Evolutionary conservation across 2,329 filamentous ascomycete genomes (phyloP).

Genomic region (Elsinoe australis): DNA sequence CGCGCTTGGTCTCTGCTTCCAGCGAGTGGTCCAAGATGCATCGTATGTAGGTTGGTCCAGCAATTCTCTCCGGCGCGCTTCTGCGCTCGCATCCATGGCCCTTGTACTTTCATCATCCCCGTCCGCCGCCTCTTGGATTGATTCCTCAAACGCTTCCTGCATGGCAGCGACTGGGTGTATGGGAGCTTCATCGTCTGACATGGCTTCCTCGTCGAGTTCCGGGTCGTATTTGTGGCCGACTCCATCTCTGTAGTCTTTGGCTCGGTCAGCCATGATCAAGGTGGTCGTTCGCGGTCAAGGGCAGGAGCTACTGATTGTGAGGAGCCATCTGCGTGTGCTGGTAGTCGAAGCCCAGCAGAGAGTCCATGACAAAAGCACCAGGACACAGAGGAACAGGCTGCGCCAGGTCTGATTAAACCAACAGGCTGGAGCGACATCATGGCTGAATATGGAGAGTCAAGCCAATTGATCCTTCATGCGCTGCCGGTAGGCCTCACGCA

Average conservation of each 20-base stretch:
- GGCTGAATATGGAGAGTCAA: slow-evolving; percentile 16
- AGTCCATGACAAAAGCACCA: slow-evolving; percentile 12
- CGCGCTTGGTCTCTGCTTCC: slow-evolving; percentile 68
- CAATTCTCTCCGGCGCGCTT: slow-evolving; percentile 56
- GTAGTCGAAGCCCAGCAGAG: background rate
- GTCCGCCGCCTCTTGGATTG: slow-evolving; percentile 58
- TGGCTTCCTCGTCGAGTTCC: slow-evolving; percentile 19
- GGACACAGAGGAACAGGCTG: slow-evolving; percentile 13
- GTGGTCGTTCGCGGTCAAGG: background rate
- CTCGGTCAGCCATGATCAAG: slow-evolving; percentile 11
- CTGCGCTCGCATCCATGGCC: slow-evolving; percentile 48
- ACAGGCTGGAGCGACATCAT: slow-evolving; percentile 16
- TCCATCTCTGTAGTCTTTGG: slow-evolving; percentile 8
- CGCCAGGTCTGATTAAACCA: slow-evolving; percentile 16
- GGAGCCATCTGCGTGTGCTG: slow-evolving; percentile 10
- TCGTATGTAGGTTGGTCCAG: slow-evolving; percentile 62
- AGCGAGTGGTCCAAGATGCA: slow-evolving; percentile 62
- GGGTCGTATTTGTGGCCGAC: slow-evolving; percentile 9
- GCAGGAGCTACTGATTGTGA: background rate
- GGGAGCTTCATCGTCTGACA: slow-evolving; percentile 34
- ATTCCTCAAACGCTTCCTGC: slow-evolving; percentile 78
- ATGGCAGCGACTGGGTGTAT: slow-evolving; percentile 66
- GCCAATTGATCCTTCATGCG: slow-evolving; percentile 14
- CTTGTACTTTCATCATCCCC: slow-evolving; percentile 32
- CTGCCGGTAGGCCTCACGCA: slow-evolving; percentile 13